Conservation (phyloP, 2,329 filamentous ascomycete species). For the Venturia aucupariae region DNA sequence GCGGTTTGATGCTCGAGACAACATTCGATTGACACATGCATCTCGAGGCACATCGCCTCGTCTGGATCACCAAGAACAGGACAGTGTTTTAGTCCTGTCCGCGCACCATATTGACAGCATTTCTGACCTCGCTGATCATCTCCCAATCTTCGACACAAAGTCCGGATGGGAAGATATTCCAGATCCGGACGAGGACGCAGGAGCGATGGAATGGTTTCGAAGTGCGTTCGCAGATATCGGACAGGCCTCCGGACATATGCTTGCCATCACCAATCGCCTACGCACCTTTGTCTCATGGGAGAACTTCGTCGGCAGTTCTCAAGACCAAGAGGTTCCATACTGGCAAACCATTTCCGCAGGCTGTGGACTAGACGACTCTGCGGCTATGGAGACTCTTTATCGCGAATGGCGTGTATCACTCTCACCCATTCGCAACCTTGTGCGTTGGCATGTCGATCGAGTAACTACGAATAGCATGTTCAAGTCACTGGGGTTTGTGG, state of each 20-base stretch:
- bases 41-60: not conserved
- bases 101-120: not conserved
- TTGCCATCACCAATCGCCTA: not conserved
- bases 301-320: not conserved
- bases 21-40: not conserved
- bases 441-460: not conserved
- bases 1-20: not conserved
- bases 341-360: not conserved
- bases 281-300: not conserved
- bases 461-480: not conserved
- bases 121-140: not conserved
- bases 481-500: conserved; percentile 1
- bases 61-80: not conserved
- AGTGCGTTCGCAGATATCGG: not conserved
- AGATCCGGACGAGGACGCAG: conserved; percentile 3
- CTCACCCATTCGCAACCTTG: not conserved
- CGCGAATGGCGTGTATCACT: not conserved
- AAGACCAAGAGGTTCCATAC: not conserved
- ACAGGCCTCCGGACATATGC: not conserved
- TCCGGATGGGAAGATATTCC: not conserved
- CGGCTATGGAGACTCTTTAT: not conserved
- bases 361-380: not conserved
- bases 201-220: not conserved
- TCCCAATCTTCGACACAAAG: not conserved
- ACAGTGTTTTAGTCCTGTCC: not conserved